phyloP scores from a whole-genome alignment of 495 filamentous ascomycete genomes.

The Aspergillus steynii region DNA sequence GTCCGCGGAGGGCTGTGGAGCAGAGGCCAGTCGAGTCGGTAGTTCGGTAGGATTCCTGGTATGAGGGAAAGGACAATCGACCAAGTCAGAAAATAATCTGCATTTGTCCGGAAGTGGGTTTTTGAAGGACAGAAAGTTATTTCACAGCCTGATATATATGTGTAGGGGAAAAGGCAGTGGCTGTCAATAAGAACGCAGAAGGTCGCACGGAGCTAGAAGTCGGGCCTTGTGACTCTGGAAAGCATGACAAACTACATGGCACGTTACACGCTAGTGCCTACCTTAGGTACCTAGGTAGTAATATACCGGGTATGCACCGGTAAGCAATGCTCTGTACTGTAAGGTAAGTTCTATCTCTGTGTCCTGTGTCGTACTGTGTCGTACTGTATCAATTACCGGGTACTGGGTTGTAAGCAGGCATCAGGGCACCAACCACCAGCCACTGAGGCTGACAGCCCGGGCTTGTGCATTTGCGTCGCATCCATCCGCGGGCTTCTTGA shows the following conservation, averaged over 20 bases:
- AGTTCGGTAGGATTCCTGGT: too few relatives aligned
- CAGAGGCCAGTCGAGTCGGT: not conserved
- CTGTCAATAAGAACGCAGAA: not conserved
- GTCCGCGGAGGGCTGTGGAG: not conserved
- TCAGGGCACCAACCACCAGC: conserved; percentile 24
- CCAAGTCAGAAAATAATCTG: not conserved
- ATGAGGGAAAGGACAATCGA: not conserved
- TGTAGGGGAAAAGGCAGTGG: not conserved
- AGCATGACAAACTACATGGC: not conserved
- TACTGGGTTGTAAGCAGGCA: conserved; percentile 18
- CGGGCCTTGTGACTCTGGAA: not conserved
- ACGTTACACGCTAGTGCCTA: too few relatives aligned
- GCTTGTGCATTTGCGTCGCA: conserved; percentile 28
- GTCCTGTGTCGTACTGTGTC: too few relatives aligned
- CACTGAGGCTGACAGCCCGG: conserved; percentile 14
- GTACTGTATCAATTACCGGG: too few relatives aligned
- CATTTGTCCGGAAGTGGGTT: too few relatives aligned
- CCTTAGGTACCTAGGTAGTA: too few relatives aligned
- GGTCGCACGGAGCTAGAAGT: not conserved
- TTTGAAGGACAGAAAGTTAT: too few relatives aligned
- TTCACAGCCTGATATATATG: too few relatives aligned
- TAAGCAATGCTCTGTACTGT: too few relatives aligned
- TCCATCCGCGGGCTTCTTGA: conserved; percentile 25
- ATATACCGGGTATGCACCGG: not conserved
- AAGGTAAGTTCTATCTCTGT: too few relatives aligned